A percentile compares a stretch with the other conserved stretches of the same genome.
These are phyloP conservation scores for Hanseniaspora jakobsenii DNA, from an alignment of 805 yeast genomes.

Conservation along the genomic window DNA sequence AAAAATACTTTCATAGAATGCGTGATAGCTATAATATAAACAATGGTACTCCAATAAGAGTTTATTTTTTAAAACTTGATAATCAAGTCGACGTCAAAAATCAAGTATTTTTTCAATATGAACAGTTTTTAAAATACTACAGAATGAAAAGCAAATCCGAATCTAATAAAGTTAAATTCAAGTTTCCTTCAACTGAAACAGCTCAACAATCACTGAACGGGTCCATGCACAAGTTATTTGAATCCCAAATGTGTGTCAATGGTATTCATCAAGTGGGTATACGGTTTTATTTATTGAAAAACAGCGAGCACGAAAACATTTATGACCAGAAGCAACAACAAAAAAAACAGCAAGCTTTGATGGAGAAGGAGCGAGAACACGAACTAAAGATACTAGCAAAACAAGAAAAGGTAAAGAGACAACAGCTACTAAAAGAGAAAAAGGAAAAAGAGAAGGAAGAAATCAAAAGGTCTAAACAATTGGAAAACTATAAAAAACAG, in stretches of 20 bases:
- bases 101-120: not conserved
- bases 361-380: constrained; percentile 1
- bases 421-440: constrained; percentile 18
- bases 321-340: constrained; percentile 29
- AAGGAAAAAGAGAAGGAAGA: constrained; percentile 20
- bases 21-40: constrained; percentile 7
- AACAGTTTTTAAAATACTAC: constrained; percentile 3
- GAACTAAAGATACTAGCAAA: constrained; percentile 18
- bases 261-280: constrained; percentile 66
- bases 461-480: constrained; percentile 21
- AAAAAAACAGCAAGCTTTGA: constrained; percentile 1
- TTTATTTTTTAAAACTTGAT: constrained; percentile 7
- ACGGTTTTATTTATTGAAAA: constrained; percentile 71
- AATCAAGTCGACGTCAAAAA: not conserved
- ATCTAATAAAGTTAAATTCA: not conserved
- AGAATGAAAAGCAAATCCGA: not conserved
- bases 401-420: constrained; percentile 21
- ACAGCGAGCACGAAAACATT: constrained; percentile 37
- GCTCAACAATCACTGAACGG: constrained; percentile 15
- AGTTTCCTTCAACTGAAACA: constrained; percentile 1
- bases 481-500: constrained; percentile 16
- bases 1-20: constrained; percentile 12
- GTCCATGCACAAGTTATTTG: constrained; percentile 13
- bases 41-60: constrained; percentile 6
- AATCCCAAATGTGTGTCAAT: constrained; percentile 4